Base-by-base conservation (phyloP, 2,329 filamentous ascomycete genomes). In the Chalaropsis thielavioides region DNA sequence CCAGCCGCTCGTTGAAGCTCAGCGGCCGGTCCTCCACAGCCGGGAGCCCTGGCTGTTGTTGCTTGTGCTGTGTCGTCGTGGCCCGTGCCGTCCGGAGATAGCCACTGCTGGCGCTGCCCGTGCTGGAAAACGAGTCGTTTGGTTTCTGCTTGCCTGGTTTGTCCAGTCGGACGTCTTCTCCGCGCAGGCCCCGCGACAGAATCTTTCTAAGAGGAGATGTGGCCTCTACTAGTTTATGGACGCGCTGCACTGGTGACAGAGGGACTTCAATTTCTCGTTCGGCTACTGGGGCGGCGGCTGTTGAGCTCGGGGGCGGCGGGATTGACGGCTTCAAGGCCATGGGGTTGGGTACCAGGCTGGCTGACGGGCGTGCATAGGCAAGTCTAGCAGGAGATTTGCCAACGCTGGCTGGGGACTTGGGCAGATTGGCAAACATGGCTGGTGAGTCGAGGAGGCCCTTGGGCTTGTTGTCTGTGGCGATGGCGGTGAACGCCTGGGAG, bases 1-100 rank as follows among this genome's bases (percentile, higher is more conserved):
- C 86, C 67, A 99, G 82, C 59, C 92, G 81, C 74, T 97, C 91
- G 72, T 89, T 96, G 74, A 97, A 99, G 64, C 84, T 83, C 65
- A 78, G 70, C 3, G 80, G 77, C 22, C 78, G 75, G 35, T 63
- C 63, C 49, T 66, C 66, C 15, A 61, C n/a, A 1, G 63, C 38
- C 7, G 56, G 35, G 17, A 64, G 43, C 11, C 6, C 61, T 17
- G 41, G 31, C 46, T 24, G 35, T 10, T 31, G 13, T 10, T 31
- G 13, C 46, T 62, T 67, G 13, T 60, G 56, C 49, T 64, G 62
- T 17, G 56, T 62, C 2, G 62, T 19, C 2, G 62, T 19, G 54
- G 17, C 17, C 38, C 63, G 54, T 11, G 66, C 66, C 19, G 63
- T 67, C 15, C 65, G 58, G 4, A 67, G 62, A 51, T 67, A 67